Percentiles rank a stretch among this genome's conserved stretches.
Conservation (phyloP, 768 basidiomycete species). For the Strobilomyces dryophilus region DNA sequence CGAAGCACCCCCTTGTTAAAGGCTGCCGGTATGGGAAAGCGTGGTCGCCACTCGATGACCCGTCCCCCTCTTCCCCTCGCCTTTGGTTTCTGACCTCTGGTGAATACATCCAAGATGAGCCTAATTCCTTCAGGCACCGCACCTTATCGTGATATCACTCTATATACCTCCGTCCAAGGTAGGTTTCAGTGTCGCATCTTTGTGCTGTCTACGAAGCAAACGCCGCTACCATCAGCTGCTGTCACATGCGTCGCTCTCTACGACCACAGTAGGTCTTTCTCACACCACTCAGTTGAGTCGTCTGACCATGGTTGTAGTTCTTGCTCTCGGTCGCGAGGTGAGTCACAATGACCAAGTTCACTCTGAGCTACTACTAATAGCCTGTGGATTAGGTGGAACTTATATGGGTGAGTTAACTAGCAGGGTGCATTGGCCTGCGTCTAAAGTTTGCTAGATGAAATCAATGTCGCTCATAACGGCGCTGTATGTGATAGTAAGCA, state of each 20-base stretch:
- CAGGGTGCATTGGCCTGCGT: not conserved
- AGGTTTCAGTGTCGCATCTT: not conserved
- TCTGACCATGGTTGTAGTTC: constrained; percentile 11
- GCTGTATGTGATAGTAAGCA: constrained; percentile 25
- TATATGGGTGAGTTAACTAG: constrained; percentile 24
- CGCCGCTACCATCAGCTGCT: constrained; percentile 21
- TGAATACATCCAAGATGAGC: constrained; percentile 19
- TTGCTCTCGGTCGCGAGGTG: constrained; percentile 27
- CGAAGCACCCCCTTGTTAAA: constrained; percentile 14
- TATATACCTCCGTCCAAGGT: constrained; percentile 25
- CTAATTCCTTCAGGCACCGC: constrained; percentile 11
- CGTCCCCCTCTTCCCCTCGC: not conserved
- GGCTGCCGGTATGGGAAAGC: not conserved
- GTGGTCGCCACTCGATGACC: not conserved
- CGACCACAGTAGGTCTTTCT: constrained; percentile 22
- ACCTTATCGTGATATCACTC: not conserved
- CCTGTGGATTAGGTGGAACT: constrained; percentile 23
- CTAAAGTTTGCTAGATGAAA: constrained; percentile 20
- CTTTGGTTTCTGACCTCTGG: constrained; percentile 1
- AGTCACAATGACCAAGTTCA: constrained; percentile 1
- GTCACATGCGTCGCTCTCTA: constrained; percentile 26
- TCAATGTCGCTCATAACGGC: constrained; percentile 22
- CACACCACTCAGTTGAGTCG: not conserved
- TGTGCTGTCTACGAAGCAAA: not conserved
- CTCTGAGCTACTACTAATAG: not conserved